Evolutionary conservation across 352 stramenopile species (phyloP), one percentile per base, ranked within the genome.

Genomic region (Phytophthora pistaciae): DNA sequence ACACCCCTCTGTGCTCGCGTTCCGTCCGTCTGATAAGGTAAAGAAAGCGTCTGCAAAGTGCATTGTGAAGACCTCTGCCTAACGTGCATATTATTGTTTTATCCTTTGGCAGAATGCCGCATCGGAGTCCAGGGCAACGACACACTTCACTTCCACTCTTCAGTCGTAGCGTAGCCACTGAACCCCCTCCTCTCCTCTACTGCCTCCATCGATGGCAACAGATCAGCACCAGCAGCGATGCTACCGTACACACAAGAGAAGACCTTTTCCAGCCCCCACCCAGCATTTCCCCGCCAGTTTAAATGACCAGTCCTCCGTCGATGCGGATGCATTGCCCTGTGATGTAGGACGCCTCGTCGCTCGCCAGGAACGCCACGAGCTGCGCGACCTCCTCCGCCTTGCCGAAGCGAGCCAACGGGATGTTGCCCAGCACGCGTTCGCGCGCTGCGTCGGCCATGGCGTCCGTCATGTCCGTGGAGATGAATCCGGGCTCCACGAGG

Each of bases 401-500:
- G 2, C 91, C 91, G 23, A 96, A 78, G 5, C 91, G 78, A 49
- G 64, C 81, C 40, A 97, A 75, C 21, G 84, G 61, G 49, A 93
- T 87, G 54, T 77, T 88, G 7, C 67, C 53, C 11, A 92, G 64
- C 8, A 89, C 75, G 4, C 75, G 78, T 0, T 87, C 76, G 36
- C 74, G 77, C n/a, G 86, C 83, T 25, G 75, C 71, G 4, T 87
- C 75, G 0, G 73, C 63, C 87, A 96, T 90, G 0, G 73, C 50
- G 7, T 77, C 74, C 5, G 88, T 96, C 90, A 97, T 96, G 64
- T 93, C 85, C 0, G 91, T 97, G 11, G 70, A 62, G 49, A 97
- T 91, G 74, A 93, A 96, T 10, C 91, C 91, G 1, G 91, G 91
- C 68, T 96, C 91, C 2, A 97, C 87, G 14, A 96, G 72, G 67